Base-by-base conservation (phyloP, 495 filamentous ascomycete species). In the Annulohypoxylon moriforme region DNA sequence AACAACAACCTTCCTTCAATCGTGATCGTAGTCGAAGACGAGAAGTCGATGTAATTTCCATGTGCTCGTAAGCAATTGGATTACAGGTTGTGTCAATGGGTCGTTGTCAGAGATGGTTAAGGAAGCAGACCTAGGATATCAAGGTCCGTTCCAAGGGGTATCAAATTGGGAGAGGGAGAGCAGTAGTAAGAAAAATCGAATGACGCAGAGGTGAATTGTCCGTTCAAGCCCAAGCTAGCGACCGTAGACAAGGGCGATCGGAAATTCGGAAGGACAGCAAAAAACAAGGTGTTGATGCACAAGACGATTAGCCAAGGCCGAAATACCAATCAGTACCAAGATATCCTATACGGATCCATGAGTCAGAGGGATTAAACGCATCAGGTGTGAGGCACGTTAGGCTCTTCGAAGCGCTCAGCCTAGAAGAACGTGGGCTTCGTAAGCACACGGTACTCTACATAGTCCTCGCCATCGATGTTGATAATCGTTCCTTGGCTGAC, bases 381-480 rank as follows among this genome's bases (percentile, higher is more conserved):
- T n/a, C n/a, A n/a, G n/a, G n/a, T n/a, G n/a, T n/a, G n/a, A n/a
- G n/a, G n/a, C n/a, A n/a, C 36, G 36, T 9, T n/a, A n/a, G 36
- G 36, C 11, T 40, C 14, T 13, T 4, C 11, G 36, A 40, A 14
- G 14, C 36, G 11, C 36, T 40, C 36, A 10, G 22, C 22, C 34
- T 60, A 73, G 55, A 83, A 87, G 60, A 87, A 88, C 1, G 73
- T 82, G 13, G 85, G 85, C 75, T 86, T 87, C 13, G 81, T 86
- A 44, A 88, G 78, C 1, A 88, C 84, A 10, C 85, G 80, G 55
- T 88, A 88, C 74, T 87, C 85, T 25, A 88, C 84, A 62, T 85
- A 88, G 47, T 88, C 86, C 71, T 88, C 86, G 9, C 86, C 86
- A 59, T 88, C 86, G 40, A 88, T 87, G 46, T 72, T 84, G 56